Conservation (phyloP, 2,329 filamentous ascomycete species). For the Colletotrichum melonis region DNA sequence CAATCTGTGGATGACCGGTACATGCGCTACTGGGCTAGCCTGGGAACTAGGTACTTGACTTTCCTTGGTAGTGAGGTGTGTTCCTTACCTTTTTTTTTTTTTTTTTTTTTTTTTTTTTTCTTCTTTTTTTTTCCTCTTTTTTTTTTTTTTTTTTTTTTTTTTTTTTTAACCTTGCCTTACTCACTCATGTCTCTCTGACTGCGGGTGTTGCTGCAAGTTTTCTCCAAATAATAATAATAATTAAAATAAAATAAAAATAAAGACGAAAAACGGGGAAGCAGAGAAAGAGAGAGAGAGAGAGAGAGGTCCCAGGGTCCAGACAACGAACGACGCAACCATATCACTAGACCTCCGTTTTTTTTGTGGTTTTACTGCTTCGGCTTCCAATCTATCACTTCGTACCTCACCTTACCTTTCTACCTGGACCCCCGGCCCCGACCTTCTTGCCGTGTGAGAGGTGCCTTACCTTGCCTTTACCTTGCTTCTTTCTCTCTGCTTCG, state of each 20-base stretch:
- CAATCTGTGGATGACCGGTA: not conserved
- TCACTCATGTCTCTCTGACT: not conserved
- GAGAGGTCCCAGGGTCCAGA: constrained; percentile 28
- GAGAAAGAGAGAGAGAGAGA: not conserved
- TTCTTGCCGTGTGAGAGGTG: not conserved
- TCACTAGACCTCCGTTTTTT: constrained; percentile 27
- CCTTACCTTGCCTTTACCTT: not conserved
- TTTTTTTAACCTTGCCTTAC: not conserved
- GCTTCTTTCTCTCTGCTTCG: constrained; percentile 8
- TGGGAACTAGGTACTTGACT: not conserved
- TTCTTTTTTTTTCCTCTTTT: not conserved
- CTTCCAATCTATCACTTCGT: constrained; percentile 24
- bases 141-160: not conserved
- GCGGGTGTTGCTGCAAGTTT: not conserved
- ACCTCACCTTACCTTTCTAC: not conserved
- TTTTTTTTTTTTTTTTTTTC: too few relatives aligned
- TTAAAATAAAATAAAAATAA: not conserved
- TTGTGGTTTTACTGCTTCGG: constrained; percentile 8
- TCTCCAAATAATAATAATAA: not conserved
- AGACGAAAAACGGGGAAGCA: constrained; percentile 6
- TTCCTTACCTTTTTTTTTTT: not conserved
- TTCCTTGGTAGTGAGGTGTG: not conserved
- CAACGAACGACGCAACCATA: constrained; percentile 37
- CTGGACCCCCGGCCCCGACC: not conserved
- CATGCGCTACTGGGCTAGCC: not conserved